Evolutionary conservation across 768 basidiomycete genomes (phyloP).

Genomic region (Boletus edulis): DNA sequence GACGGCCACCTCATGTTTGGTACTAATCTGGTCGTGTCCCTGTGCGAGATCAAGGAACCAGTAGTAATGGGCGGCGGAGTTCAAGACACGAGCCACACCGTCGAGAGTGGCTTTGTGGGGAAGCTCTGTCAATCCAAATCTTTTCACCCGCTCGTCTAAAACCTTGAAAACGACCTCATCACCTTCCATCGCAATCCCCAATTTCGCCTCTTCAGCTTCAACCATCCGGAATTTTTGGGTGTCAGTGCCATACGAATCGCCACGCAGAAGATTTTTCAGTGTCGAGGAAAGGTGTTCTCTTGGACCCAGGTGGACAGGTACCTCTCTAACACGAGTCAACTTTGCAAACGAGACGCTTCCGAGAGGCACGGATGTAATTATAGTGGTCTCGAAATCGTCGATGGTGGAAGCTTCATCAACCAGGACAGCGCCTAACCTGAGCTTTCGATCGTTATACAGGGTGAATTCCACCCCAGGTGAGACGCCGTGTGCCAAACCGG

Average conservation of each 20-base stretch:
- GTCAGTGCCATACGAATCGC: not conserved
- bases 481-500: slow-evolving; percentile 30
- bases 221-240: not conserved
- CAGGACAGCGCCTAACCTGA: not conserved
- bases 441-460: slow-evolving; percentile 13
- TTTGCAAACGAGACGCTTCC: slow-evolving; percentile 1
- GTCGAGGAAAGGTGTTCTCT: not conserved
- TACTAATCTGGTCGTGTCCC: not conserved
- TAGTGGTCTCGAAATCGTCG: slow-evolving; percentile 13
- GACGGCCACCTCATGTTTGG: not conserved
- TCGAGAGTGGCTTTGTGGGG: not conserved
- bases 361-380: not conserved
- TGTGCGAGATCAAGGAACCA: slow-evolving; percentile 20
- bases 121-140: slow-evolving; percentile 2
- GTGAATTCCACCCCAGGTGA: slow-evolving; percentile 14
- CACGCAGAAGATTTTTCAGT: not conserved
- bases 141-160: slow-evolving; percentile 3
- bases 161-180: not conserved
- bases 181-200: not conserved
- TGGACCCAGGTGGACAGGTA: not conserved
- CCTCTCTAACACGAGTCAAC: not conserved
- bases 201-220: not conserved
- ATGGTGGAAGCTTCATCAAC: slow-evolving; percentile 10
- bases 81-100: not conserved
- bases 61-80: slow-evolving; percentile 16